Conservation (phyloP, 2,329 filamentous ascomycete genomes). For the Microdochium trichocladiopsis region DNA sequence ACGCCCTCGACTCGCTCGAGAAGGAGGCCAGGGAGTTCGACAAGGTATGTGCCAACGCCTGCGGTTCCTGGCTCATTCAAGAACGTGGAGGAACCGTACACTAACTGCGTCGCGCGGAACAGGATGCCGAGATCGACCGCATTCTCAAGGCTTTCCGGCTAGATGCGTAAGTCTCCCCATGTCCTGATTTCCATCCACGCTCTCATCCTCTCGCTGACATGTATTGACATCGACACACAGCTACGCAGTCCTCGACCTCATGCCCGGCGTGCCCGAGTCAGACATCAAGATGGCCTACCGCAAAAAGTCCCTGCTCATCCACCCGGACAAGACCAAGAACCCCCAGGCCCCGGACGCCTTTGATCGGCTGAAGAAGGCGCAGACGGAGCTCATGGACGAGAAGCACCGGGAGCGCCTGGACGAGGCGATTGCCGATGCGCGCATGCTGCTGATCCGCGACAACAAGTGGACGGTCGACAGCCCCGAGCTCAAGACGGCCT, state of each 20-base stretch:
- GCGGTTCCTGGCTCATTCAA: neutral
- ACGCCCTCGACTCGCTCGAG: constrained; percentile 75
- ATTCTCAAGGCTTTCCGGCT: constrained; percentile 85
- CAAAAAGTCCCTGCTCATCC: constrained; percentile 97
- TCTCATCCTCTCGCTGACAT: neutral
- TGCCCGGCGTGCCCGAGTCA: constrained; percentile 88
- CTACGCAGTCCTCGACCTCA: constrained; percentile 91
- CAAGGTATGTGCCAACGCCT: constrained; percentile 50
- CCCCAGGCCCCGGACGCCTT: constrained; percentile 89
- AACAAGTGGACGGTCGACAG: constrained; percentile 89
- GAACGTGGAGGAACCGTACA: neutral
- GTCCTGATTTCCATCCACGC: neutral
- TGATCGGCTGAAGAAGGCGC: constrained; percentile 91
- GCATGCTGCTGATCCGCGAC: constrained; percentile 89
- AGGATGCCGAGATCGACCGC: constrained; percentile 94
- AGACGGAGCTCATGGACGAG: constrained; percentile 86
- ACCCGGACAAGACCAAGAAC: constrained; percentile 96
- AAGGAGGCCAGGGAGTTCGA: constrained; percentile 84
- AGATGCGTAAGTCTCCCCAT: constrained; percentile 38
- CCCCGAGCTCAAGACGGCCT: constrained; percentile 75
- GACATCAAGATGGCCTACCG: constrained; percentile 95
- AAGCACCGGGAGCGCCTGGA: constrained; percentile 82
- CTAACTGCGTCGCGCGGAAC: constrained; percentile 9
- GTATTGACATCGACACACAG: constrained; percentile 27
- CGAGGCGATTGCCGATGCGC: constrained; percentile 92